A percentile compares a stretch with the other conserved stretches of the same genome.
These are phyloP conservation scores for Leccinum subgranulosum DNA, from an alignment of 768 basidiomycete genomes.

Conservation along the genomic window DNA sequence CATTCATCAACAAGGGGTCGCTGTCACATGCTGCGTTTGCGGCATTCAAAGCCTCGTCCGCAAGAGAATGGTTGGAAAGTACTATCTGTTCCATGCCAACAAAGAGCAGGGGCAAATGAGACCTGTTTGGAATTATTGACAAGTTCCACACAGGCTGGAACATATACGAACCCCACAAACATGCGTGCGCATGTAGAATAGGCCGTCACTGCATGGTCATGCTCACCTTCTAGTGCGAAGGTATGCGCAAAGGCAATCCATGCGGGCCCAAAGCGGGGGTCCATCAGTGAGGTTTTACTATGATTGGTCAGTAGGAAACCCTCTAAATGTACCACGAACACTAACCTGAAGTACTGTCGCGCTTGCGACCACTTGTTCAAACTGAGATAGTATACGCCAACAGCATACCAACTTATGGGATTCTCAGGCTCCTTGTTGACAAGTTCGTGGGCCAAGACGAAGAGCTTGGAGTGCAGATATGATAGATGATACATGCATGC, in stretches of 20 bases:
- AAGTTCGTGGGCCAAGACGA: constrained; percentile 94
- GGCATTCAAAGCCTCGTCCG: constrained; percentile 85
- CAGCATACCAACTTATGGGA: constrained; percentile 96
- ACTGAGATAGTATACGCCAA: constrained; percentile 94
- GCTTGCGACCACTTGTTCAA: constrained; percentile 87
- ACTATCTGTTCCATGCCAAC: constrained; percentile 98
- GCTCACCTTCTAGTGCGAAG: constrained; percentile 95
- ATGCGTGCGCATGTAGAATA: constrained; percentile 96
- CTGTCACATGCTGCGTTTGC: constrained; percentile 77
- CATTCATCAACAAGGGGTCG: constrained; percentile 89
- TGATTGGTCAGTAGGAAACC: constrained; percentile 5
- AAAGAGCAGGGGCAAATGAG: constrained; percentile 91
- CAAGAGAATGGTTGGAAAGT: constrained; percentile 74
- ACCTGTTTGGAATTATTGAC: constrained; percentile 49
- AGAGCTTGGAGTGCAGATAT: constrained; percentile 88
- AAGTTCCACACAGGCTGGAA: neutral
- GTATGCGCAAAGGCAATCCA: constrained; percentile 99
- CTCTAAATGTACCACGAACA: neutral
- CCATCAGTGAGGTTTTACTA: constrained; percentile 96
- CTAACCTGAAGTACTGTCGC: constrained; percentile 90
- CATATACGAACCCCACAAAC: constrained; percentile 78
- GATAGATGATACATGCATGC: constrained; percentile 97
- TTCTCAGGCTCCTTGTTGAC: constrained; percentile 93
- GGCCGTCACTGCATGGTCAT: constrained; percentile 97
- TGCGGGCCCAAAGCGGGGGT: constrained; percentile 92